Conservation (phyloP, 352 stramenopile species). For the Plasmopara muralis region DNA sequence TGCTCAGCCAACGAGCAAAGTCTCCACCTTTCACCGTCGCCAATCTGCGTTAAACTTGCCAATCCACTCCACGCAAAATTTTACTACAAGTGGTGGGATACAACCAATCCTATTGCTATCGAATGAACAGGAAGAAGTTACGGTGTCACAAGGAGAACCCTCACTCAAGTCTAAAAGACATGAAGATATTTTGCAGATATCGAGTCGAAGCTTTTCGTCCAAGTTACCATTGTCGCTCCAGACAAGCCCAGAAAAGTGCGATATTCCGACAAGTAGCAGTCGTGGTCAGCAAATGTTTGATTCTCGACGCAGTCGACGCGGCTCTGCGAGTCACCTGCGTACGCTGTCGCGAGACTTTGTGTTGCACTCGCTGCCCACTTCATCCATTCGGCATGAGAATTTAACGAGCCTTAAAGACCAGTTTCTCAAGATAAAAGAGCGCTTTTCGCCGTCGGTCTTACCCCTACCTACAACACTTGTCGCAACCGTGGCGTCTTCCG, state of each 20-base stretch:
- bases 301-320: slow-evolving; percentile 26
- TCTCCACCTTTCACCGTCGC: slow-evolving; percentile 39
- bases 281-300: slow-evolving; percentile 8
- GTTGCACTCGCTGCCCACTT: slow-evolving; percentile 34
- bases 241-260: slow-evolving; percentile 10
- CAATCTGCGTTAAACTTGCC: slow-evolving; percentile 37
- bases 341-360: slow-evolving; percentile 55
- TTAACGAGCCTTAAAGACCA: slow-evolving; percentile 74
- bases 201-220: neutral
- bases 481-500: slow-evolving; percentile 13
- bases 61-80: slow-evolving; percentile 1
- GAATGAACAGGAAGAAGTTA: slow-evolving; percentile 17
- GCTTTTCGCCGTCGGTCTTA: slow-evolving; percentile 45
- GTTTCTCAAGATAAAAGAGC: slow-evolving; percentile 75
- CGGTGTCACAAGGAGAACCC: slow-evolving; percentile 15
- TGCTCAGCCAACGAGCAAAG: slow-evolving; percentile 13
- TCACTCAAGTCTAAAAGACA: slow-evolving; percentile 24
- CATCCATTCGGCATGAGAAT: slow-evolving; percentile 45
- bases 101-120: slow-evolving; percentile 14
- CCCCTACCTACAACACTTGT: slow-evolving; percentile 8
- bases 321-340: slow-evolving; percentile 20
- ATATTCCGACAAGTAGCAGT: neutral
- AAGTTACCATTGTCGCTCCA: slow-evolving; percentile 9
- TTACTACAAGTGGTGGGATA: slow-evolving; percentile 5
- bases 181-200: slow-evolving; percentile 19